phyloP scores from a whole-genome alignment of 345 rosid genomes.

The Streptanthus diversifolius region DNA sequence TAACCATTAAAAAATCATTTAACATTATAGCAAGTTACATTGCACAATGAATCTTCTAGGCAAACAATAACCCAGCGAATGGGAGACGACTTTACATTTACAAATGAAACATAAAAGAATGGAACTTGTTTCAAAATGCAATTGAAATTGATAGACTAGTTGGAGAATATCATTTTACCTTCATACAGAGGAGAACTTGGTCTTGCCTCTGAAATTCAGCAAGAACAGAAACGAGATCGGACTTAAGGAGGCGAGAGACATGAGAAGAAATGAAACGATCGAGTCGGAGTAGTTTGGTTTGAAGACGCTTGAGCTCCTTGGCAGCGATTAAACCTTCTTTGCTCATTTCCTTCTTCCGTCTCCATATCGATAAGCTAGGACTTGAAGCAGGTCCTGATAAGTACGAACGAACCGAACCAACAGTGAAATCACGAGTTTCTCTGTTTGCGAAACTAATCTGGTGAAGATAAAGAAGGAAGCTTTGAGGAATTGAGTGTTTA shows the following conservation, averaged over 20 bases:
- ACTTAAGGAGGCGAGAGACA: constrained; percentile 81
- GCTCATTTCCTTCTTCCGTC: constrained; percentile 68
- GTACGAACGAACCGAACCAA: constrained; percentile 13
- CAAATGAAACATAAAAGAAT: background rate
- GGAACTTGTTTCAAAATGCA: background rate
- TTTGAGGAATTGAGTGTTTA: background rate
- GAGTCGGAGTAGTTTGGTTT: constrained; percentile 45
- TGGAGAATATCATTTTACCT: constrained; percentile 42
- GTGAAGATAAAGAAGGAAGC: constrained; percentile 1
- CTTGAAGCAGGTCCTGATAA: constrained; percentile 47
- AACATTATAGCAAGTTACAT: no score
- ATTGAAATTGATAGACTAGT: background rate
- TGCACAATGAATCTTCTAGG: no score
- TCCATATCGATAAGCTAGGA: constrained; percentile 97
- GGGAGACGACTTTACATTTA: no score
- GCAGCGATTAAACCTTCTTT: constrained; percentile 82
- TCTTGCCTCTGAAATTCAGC: constrained; percentile 91
- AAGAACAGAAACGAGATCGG: constrained; percentile 81
- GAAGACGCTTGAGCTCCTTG: constrained; percentile 79
- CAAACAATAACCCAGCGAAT: no score
- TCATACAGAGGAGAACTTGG: constrained; percentile 83
- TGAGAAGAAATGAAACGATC: constrained; percentile 59
- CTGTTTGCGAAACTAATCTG: background rate
- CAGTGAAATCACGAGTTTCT: background rate
- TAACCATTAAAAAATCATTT: background rate